Evolutionary conservation across 1,284 basidiomycete species (phyloP).

Genomic region (Ceratobasidium sp.): DNA sequence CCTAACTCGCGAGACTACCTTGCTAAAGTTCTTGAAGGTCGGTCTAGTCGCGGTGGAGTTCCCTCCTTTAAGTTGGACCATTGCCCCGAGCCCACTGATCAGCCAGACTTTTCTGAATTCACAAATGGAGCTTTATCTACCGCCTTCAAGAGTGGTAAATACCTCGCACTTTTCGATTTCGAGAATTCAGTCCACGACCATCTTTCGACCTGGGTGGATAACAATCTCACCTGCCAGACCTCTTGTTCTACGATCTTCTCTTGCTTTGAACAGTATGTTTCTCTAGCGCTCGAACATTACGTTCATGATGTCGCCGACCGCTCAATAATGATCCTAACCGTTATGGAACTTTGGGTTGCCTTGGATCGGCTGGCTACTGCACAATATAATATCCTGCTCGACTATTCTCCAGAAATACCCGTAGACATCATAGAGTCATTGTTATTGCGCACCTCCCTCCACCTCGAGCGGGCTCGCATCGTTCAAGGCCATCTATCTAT

Average conservation of each 20-base stretch:
- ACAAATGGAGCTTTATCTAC: background rate
- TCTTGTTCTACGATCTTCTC: slow-evolving; percentile 4
- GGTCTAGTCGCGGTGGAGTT: background rate
- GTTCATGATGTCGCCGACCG: slow-evolving; percentile 8
- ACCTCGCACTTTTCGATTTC: slow-evolving; percentile 29
- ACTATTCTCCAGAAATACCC: slow-evolving; percentile 66
- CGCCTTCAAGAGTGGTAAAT: background rate
- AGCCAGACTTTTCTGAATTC: background rate
- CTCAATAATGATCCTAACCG: slow-evolving; percentile 64
- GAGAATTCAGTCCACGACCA: slow-evolving; percentile 17
- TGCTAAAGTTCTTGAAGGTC: background rate
- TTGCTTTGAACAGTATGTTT: slow-evolving; percentile 26
- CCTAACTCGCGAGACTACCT: slow-evolving; percentile 55
- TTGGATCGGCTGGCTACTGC: slow-evolving; percentile 61
- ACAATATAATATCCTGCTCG: slow-evolving; percentile 58
- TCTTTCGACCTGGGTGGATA: background rate
- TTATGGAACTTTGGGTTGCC: slow-evolving; percentile 53
- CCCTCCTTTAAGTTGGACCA: background rate
- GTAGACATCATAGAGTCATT: slow-evolving; percentile 59
- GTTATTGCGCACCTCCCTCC: slow-evolving; percentile 57
- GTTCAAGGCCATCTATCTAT: slow-evolving; percentile 57
- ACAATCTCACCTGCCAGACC: background rate
- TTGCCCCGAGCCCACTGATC: background rate
- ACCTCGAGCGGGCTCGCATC: slow-evolving; percentile 54
- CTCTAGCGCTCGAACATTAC: background rate